Evolutionary conservation across 306 rosid species (phyloP).

Genomic region (Casuarina glauca): DNA sequence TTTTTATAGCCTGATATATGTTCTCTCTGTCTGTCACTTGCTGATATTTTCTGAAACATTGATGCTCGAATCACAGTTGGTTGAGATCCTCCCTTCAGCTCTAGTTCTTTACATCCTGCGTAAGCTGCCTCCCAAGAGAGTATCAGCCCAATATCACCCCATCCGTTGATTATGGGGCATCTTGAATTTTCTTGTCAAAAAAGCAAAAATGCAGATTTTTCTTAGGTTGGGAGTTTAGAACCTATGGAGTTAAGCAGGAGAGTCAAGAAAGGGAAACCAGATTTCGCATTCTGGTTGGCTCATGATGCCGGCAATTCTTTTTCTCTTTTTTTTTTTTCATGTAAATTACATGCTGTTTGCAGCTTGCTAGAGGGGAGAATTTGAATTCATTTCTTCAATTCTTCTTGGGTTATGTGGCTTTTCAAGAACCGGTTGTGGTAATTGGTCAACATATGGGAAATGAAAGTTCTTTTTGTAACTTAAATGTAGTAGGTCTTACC

Average conservation of each 20-base stretch:
- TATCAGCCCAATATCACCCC: constrained; percentile 88
- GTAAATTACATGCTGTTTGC: constrained; percentile 34
- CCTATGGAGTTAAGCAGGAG: constrained; percentile 31
- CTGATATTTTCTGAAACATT: constrained; percentile 19
- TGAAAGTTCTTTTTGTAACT: constrained; percentile 27
- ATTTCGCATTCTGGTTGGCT: constrained; percentile 29
- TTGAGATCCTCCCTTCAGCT: constrained; percentile 93
- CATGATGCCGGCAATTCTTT: constrained; percentile 28
- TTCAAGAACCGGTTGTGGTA: constrained; percentile 25
- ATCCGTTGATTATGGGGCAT: constrained; percentile 48
- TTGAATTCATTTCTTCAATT: constrained; percentile 31
- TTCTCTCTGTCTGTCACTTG: not conserved
- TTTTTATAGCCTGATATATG: not conserved
- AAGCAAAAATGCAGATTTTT: constrained; percentile 7
- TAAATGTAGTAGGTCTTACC: constrained; percentile 22
- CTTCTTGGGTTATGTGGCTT: constrained; percentile 28
- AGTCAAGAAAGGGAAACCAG: constrained; percentile 30
- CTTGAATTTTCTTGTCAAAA: constrained; percentile 27
- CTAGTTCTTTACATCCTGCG: constrained; percentile 89
- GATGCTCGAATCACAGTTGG: constrained; percentile 56
- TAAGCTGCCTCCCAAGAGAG: constrained; percentile 88
- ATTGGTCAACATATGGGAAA: constrained; percentile 23
- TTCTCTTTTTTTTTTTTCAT: constrained; percentile 26
- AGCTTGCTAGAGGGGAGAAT: constrained; percentile 27
- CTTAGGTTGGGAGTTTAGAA: constrained; percentile 31